These are phyloP conservation scores for Jaminaea rosea DNA, from an alignment of 1,284 basidiomycete genomes.

Conservation along the genomic window DNA sequence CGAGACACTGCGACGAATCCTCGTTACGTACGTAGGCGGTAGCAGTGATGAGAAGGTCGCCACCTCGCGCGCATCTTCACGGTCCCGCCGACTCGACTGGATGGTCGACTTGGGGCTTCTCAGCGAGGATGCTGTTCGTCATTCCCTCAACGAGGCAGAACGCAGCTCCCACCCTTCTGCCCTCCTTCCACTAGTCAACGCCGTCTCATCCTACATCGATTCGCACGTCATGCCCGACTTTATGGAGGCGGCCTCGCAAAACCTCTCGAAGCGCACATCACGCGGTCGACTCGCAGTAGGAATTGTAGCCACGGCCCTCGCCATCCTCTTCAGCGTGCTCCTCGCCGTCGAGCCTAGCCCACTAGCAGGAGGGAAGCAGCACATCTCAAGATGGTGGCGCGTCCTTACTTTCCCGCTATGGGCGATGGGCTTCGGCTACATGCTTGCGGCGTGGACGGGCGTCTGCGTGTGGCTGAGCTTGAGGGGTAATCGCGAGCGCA, in stretches of 20 bases:
- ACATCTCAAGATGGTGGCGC: constrained; percentile 23
- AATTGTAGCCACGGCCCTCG: constrained; percentile 14
- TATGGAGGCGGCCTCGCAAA: constrained; percentile 20
- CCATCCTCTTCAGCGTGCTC: constrained; percentile 20
- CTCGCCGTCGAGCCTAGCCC: constrained; percentile 22
- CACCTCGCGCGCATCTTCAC: not conserved
- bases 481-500: constrained; percentile 27
- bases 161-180: constrained; percentile 26
- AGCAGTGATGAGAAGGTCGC: not conserved
- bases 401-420: constrained; percentile 23
- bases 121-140: constrained; percentile 14
- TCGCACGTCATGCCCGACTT: constrained; percentile 28
- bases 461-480: constrained; percentile 35
- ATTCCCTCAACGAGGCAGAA: constrained; percentile 14
- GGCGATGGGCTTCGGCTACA: constrained; percentile 28
- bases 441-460: constrained; percentile 28
- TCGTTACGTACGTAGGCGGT: not conserved
- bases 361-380: constrained; percentile 10
- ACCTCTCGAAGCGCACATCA: constrained; percentile 22
- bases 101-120: constrained; percentile 29
- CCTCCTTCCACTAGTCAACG: constrained; percentile 19
- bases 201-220: constrained; percentile 22
- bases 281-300: constrained; percentile 26
- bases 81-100: constrained; percentile 22
- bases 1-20: not conserved